Evolutionary conservation across 371 early-diverging fungal species (phyloP).

Genomic region (Apophysomyces sp.): DNA sequence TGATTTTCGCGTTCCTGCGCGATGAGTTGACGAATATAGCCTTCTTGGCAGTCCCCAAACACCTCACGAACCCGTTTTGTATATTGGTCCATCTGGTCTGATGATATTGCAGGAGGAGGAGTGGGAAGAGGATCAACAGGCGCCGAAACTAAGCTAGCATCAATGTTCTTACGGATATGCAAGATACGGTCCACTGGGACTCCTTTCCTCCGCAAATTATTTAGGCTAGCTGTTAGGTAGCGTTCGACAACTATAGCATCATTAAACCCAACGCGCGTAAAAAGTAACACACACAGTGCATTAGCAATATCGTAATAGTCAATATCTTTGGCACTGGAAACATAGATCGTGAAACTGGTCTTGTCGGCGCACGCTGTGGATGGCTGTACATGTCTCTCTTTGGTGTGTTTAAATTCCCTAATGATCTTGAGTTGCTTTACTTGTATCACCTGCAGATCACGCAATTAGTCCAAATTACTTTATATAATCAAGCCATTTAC

Average conservation of each 20-base stretch:
- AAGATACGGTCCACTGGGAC: slow-evolving; percentile 91
- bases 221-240: slow-evolving; percentile 62
- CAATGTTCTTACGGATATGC: slow-evolving; percentile 49
- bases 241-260: slow-evolving; percentile 68
- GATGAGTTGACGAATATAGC: slow-evolving; percentile 56
- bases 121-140: neutral
- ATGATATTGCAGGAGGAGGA: slow-evolving; percentile 16
- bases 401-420: slow-evolving; percentile 63
- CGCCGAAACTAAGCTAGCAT: slow-evolving; percentile 1
- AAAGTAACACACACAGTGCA: slow-evolving; percentile 56
- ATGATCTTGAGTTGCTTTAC: slow-evolving; percentile 59
- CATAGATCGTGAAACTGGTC: slow-evolving; percentile 58
- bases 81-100: slow-evolving; percentile 34
- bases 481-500: slow-evolving; percentile 9
- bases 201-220: slow-evolving; percentile 68
- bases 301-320: slow-evolving; percentile 85
- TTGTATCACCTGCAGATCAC: slow-evolving; percentile 32
- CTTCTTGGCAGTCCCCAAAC: slow-evolving; percentile 72
- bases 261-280: slow-evolving; percentile 61
- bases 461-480: neutral
- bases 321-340: slow-evolving; percentile 58
- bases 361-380: slow-evolving; percentile 70
- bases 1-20: slow-evolving; percentile 55
- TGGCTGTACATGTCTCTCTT: slow-evolving; percentile 52
- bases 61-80: slow-evolving; percentile 53